These are phyloP conservation scores for Tuber indicum DNA, from an alignment of 495 filamentous ascomycete genomes.

Conservation along the genomic window DNA sequence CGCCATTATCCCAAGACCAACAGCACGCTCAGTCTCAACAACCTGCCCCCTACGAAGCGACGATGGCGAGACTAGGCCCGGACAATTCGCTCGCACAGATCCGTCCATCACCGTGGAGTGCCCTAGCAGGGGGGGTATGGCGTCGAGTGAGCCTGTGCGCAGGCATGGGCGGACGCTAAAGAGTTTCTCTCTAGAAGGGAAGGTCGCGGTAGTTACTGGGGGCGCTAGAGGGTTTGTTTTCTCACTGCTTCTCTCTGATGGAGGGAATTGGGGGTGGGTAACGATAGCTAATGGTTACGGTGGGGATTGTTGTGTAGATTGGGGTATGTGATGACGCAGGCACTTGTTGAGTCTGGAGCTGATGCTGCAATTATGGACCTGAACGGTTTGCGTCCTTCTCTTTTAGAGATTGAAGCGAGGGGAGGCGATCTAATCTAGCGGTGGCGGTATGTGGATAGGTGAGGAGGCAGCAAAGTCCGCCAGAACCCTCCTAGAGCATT, in stretches of 20 bases:
- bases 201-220: slow-evolving; percentile 73
- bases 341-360: slow-evolving; percentile 74
- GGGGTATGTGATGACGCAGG: slow-evolving; percentile 87
- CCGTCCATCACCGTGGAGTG: slow-evolving; percentile 67
- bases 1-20: not conserved
- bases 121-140: slow-evolving; percentile 63
- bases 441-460: slow-evolving; percentile 48
- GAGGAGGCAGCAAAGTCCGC: slow-evolving; percentile 78
- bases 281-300: slow-evolving; percentile 10
- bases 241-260: slow-evolving; percentile 1
- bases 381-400: slow-evolving; percentile 59
- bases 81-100: slow-evolving; percentile 69
- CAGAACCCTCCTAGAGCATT: slow-evolving; percentile 61
- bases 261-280: not conserved
- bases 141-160: slow-evolving; percentile 57
- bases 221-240: slow-evolving; percentile 58
- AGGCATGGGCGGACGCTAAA: slow-evolving; percentile 66
- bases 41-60: not conserved
- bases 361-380: slow-evolving; percentile 89
- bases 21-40: not conserved
- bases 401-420: not conserved
- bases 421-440: slow-evolving; percentile 7
- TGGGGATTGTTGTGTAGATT: slow-evolving; percentile 45
- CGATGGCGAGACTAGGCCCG: slow-evolving; percentile 38
- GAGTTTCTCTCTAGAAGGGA: slow-evolving; percentile 71